Evolutionary conservation across 169 alveolate genomes (phyloP), one percentile per base, ranked within the genome.

Genomic region (Fabrea salina): DNA sequence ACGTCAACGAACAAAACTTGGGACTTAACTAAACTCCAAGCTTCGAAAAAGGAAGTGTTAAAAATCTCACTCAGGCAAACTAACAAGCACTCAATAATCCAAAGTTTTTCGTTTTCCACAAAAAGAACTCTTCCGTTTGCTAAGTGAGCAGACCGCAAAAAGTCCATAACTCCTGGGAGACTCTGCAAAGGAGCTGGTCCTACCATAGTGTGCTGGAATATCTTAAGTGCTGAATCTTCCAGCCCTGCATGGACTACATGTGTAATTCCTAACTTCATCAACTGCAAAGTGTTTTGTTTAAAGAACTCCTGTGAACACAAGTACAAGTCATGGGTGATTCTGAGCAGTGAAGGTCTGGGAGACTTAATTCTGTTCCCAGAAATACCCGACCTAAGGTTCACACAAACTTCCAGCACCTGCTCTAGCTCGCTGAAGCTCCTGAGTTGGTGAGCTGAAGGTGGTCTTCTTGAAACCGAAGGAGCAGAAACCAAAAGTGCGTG

Each of bases 401-500:
- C 75, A 68, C 79, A 84, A 32, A 71, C 80, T 54, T 76, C 78
- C 77, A 79, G 79, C 35, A 72, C 80, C 11, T 43, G 67, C 53
- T 82, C 82, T 6, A 85, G 76, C 66, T 72, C 83, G 66, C 83
- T 74, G 50, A 77, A 85, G 16, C 49, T 79, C 19, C 67, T 59
- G 53, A 80, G 82, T 25, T 75, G 64, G 33, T 64, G 41, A 16
- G 75, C 35, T n/a, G 79, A 56, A 5, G 83, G 51, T 22, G 74
- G 84, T 5, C 88, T 81, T 11, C 30, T n/a, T 25, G 80, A 50
- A 13, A 19, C 40, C 1, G 70, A 16, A 50, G 86, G 79, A 25
- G 92, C 89, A n/a, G 86, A 86, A 8, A 89, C 94, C 32, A 94
- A 67, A 16, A 90, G 72, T 13, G 96, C 95, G 87, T 94, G 91